A percentile compares a stretch with the other conserved stretches of the same genome.
Evolutionary conservation across 2,329 filamentous ascomycete genomes (phyloP).

Genomic region (Cordyceps cateniannulata): DNA sequence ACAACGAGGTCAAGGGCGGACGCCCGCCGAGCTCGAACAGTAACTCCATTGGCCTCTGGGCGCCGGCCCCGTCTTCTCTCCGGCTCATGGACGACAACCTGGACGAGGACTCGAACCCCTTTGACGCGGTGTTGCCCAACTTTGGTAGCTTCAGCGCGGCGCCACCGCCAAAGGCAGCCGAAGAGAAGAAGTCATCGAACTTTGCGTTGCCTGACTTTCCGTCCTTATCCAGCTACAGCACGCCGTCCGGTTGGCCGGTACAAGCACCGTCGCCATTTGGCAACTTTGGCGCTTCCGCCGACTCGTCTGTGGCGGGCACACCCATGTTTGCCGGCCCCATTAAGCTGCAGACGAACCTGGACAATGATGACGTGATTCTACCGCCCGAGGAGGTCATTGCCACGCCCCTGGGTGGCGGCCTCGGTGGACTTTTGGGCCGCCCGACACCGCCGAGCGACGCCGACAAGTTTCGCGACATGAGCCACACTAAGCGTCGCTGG

Average conservation of each 20-base stretch:
- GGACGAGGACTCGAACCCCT: conserved; percentile 1
- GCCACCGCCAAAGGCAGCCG: not conserved
- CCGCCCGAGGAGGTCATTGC: conserved; percentile 24
- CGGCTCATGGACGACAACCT: conserved; percentile 11
- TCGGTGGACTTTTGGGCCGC: conserved; percentile 39
- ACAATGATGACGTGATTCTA: conserved; percentile 22
- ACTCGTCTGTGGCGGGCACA: not conserved
- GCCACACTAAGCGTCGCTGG: conserved; percentile 47
- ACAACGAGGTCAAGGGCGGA: conserved; percentile 1
- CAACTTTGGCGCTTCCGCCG: not conserved
- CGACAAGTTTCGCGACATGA: conserved; percentile 40
- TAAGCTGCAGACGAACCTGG: conserved; percentile 27
- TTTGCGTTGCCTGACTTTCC: not conserved
- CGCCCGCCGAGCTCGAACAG: conserved; percentile 13
- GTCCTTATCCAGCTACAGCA: conserved; percentile 1
- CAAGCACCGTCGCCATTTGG: conserved; percentile 5
- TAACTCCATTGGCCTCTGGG: conserved; percentile 15
- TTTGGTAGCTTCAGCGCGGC: conserved; percentile 7
- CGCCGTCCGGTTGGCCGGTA: conserved; percentile 1
- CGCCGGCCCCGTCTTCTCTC: conserved; percentile 10
- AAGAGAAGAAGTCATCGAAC: not conserved
- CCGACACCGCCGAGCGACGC: conserved; percentile 38
- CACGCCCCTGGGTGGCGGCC: conserved; percentile 30
- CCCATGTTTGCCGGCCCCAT: conserved; percentile 30
- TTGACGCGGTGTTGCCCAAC: conserved; percentile 5